Base-by-base conservation (phyloP, 164 flowering plant species). In the Piper longum region DNA sequence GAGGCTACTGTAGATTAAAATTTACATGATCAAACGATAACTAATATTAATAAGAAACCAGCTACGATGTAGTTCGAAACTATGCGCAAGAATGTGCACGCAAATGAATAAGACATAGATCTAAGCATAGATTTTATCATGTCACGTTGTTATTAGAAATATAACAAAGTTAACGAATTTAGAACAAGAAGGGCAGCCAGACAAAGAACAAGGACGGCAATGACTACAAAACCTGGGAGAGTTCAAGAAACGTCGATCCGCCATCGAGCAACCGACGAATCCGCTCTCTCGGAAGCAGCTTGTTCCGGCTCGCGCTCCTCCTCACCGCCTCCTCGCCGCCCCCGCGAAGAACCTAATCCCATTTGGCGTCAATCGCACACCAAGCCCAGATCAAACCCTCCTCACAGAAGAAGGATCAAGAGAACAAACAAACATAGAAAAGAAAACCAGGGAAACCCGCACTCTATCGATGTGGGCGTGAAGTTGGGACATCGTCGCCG, bases 191-290 rank as follows among this genome's bases (percentile, higher is more conserved):
- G n/a, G n/a, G n/a, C n/a, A n/a, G n/a, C n/a, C n/a, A n/a, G n/a
- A n/a, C n/a, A n/a, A n/a, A 26, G 36, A 26, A 26, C 36, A 26
- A 26, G 36, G 2, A 26, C 36, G 36, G 36, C 36, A 26, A 26
- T 26, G 36, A 26, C 36, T 26, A 26, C 36, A 26, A 26, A 26
- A 93, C 99, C 99, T 95, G 99, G 57, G 96, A 91, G 60, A 95
- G 87, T 82, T 91, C 99, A 7, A 95, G 85, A 62, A 95, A 95
- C 3, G 97, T 91, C 70, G 97, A 82, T 66, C 88, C 96, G 44
- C 93, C 84, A 64, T 95, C 99, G 57, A 89, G 67, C 18, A 95
- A 71, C 44, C 82, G 86, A 77, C 91, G 83, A 43, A 91, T 89
- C 48, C 97, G 74, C 70, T 88, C 95, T 73, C 97, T 78, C 0